A percentile compares a stretch with the other conserved stretches of the same genome.
Evolutionary conservation across 345 rosid species (phyloP).

Genomic region (Toxicodendron radicans): DNA sequence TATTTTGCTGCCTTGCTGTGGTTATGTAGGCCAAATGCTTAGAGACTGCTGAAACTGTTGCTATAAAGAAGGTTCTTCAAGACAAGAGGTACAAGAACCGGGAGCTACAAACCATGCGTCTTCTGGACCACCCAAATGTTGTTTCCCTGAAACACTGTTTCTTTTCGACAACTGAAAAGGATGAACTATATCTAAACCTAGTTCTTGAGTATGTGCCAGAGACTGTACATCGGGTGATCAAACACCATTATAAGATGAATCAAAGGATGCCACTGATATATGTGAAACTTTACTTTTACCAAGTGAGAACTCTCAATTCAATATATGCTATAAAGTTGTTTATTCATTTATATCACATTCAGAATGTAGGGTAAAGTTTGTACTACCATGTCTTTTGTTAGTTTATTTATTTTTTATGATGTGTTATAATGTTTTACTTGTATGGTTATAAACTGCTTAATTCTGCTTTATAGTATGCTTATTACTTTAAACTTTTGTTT

Average conservation of each 20-base stretch:
- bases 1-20: constrained; percentile 7
- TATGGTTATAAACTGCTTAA: background rate
- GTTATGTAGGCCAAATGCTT: constrained; percentile 82
- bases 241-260: constrained; percentile 76
- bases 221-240: constrained; percentile 86
- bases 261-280: constrained; percentile 90
- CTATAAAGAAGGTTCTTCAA: constrained; percentile 85
- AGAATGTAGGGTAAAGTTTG: background rate
- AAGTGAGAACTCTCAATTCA: constrained; percentile 42
- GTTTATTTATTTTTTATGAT: background rate
- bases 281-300: constrained; percentile 88
- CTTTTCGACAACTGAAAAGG: constrained; percentile 91
- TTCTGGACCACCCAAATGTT: constrained; percentile 92
- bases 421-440: background rate
- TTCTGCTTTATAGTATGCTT: background rate
- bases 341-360: background rate
- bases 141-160: constrained; percentile 92
- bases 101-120: constrained; percentile 96
- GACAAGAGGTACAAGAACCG: constrained; percentile 98
- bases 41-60: constrained; percentile 95
- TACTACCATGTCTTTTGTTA: background rate
- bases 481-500: background rate
- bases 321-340: background rate
- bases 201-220: constrained; percentile 96
- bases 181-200: constrained; percentile 85